Evolutionary conservation across 345 rosid genomes (phyloP), one percentile per base, ranked within the genome.

Genomic region (Syzygium aqueum): DNA sequence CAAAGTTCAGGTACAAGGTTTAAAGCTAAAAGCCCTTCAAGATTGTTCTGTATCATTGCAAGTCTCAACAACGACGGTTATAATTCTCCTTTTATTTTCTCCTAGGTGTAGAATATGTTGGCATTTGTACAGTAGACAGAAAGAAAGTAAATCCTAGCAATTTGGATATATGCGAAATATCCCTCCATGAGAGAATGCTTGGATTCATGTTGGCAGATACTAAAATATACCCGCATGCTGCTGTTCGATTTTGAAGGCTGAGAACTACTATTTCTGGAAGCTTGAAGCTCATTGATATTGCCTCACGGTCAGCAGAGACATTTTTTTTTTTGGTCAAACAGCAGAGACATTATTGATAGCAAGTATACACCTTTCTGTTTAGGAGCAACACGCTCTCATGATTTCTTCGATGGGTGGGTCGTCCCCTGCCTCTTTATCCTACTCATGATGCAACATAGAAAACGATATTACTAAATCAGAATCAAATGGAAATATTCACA

Each of bases 371-470:
- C 82, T 87, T 84, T 87, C 91, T 73, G 82, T 88, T 94, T 89
- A 95, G 56, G 93, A 90, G 86, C 98, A 94, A 90, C 99, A 95
- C 6, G 96, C 99, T 89, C 90, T 91, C 80, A 96, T 27, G 85
- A 96, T 90, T 86, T 93, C 96, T 88, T 94, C 95, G 65, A 94
- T 87, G 63, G 94, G 93, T 13, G 96, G 97, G 86, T 96, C 99
- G 88, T 96, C 99, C 87, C 98, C 99, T 52, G 99, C 98, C 92
- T 96, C 99, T 92, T 95, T 95, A 88, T 95, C 99, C 99, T 96
- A 91, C n/a, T 85, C 84, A 73, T 37, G 27, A 73, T 4, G 37
- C 27, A 33, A 73, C 27, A 73, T 73, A 73, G 21, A 57, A 88
- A 84, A 86, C 8, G 4, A 54, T 46, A 54, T 49, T 37, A 73